Evolutionary conservation across 306 rosid genomes (phyloP).

Genomic region (Chamaecrista fasciculata): DNA sequence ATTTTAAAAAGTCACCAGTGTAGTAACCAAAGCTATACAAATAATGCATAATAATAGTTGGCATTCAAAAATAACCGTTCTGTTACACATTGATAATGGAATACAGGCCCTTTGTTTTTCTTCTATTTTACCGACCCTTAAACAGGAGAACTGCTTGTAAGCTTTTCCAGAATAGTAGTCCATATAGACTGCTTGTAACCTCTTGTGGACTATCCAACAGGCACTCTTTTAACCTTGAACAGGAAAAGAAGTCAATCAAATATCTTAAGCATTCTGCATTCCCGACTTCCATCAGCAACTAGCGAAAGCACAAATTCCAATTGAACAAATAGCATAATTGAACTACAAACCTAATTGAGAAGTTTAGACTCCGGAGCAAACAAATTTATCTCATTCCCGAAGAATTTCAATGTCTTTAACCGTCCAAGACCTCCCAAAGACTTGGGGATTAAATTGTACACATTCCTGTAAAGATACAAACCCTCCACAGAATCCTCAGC

Average conservation of each 20-base stretch:
- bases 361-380: slow-evolving; percentile 72
- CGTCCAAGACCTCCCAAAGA: slow-evolving; percentile 45
- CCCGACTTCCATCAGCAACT: not conserved
- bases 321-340: not conserved
- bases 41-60: too few relatives aligned
- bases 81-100: too few relatives aligned
- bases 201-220: not conserved
- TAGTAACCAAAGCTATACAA: too few relatives aligned
- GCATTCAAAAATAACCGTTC: too few relatives aligned
- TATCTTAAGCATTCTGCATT: not conserved
- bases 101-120: too few relatives aligned
- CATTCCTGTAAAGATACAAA: slow-evolving; percentile 68
- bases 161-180: too few relatives aligned
- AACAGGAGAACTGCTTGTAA: too few relatives aligned
- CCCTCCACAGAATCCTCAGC: slow-evolving; percentile 49
- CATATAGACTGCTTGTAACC: too few relatives aligned
- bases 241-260: not conserved
- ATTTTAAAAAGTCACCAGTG: too few relatives aligned
- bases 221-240: not conserved
- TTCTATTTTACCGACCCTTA: too few relatives aligned
- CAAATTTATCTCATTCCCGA: slow-evolving; percentile 85
- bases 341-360: slow-evolving; percentile 65
- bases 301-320: slow-evolving; percentile 13
- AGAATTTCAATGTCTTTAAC: slow-evolving; percentile 78
- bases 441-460: slow-evolving; percentile 76